These are phyloP conservation scores for Endotrypanum monterogeii DNA, from an alignment of 208 protist species.

Conservation along the genomic window DNA sequence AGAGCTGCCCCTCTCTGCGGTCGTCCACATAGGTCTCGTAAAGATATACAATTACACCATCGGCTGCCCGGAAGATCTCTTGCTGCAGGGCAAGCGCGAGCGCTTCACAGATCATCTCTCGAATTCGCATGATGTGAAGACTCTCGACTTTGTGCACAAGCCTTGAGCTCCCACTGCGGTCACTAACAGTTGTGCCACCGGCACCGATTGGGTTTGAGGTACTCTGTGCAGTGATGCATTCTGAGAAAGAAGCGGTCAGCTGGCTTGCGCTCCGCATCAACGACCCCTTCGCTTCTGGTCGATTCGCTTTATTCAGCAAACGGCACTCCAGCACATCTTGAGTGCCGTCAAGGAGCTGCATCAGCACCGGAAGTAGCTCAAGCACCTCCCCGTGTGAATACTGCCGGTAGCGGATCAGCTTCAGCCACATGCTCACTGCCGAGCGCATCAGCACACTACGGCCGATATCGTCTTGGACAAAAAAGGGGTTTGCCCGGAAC, in stretches of 20 bases:
- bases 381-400: constrained; percentile 50
- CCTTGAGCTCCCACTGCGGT: too few relatives aligned
- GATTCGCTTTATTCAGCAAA: background rate
- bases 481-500: constrained; percentile 66
- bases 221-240: background rate
- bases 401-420: constrained; percentile 54
- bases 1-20: too few relatives aligned
- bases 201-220: too few relatives aligned
- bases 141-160: constrained; percentile 49
- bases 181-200: too few relatives aligned
- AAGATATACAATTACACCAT: constrained; percentile 65
- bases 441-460: constrained; percentile 55
- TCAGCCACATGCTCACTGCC: constrained; percentile 48
- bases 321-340: constrained; percentile 39
- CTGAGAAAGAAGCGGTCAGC: background rate
- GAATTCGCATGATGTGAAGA: constrained; percentile 50
- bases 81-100: constrained; percentile 47
- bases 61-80: constrained; percentile 43
- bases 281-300: background rate
- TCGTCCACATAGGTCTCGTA: constrained; percentile 42
- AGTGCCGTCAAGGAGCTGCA: constrained; percentile 56
- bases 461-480: constrained; percentile 52
- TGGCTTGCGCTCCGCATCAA: background rate
- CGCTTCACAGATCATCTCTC: constrained; percentile 69
- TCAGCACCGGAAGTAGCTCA: constrained; percentile 50